Base-by-base conservation (phyloP, 2,329 filamentous ascomycete species). In the Claviceps citrina region DNA sequence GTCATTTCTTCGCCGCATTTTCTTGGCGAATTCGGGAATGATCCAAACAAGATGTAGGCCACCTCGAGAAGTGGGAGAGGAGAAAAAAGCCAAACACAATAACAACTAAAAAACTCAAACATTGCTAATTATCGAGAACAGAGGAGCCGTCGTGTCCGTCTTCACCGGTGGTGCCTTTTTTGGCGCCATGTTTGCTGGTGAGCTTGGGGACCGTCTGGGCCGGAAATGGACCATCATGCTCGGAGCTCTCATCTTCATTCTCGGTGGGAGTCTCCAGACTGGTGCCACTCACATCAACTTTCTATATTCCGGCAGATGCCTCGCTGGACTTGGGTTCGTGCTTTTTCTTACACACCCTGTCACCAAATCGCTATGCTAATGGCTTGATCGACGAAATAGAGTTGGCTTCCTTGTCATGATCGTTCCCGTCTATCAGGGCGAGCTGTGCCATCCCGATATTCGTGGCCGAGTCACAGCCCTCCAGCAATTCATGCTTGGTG, bases 111-210 rank as follows among this genome's bases (percentile, higher is more conserved):
- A 24, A n/a, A n/a, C n/a, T n/a, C n/a, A 10, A 10, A 22, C 8
- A 33, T 16, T 13, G 32, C 32, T 35, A 16, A 35, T 16, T 2
- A 34, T 4, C 10, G 32, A 35, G 32, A 9, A 8, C n/a, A 35
- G 32, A 24, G 32, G 32, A 15, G 32, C 32, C 13, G 32, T 35
- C 16, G 32, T 35, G 22, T 35, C 32, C 1, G 13, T 35, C 5
- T 35, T 35, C 32, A 35, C 32, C 8, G 32, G 32, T 9, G 32
- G 32, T 20, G 32, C 32, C 9, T 35, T 35, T 35, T 35, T 35
- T 3, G 32, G 32, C 32, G 32, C 32, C 32, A 25, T 35, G 32
- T 35, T 35, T 25, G 32, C 32, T 12, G 32, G 32, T 18, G 20
- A 16, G 32, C 32, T 35, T 3, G 16, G 22, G 15, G 35, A 36